These are phyloP conservation scores for Yamadazyma spencermartinsiae DNA, from an alignment of 1,139 yeast species.

Conservation along the genomic window DNA sequence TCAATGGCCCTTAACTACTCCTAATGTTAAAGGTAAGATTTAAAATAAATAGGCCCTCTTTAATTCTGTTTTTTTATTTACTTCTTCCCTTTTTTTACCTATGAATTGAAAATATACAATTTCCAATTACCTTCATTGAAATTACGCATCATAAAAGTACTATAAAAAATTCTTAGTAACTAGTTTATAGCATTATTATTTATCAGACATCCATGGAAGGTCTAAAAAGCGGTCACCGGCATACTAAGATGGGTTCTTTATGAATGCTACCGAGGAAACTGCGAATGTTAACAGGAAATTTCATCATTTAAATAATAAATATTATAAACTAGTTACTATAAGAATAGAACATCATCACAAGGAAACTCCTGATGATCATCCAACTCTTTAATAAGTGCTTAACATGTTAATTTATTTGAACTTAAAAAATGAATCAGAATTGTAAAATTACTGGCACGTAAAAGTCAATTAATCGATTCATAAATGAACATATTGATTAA, in stretches of 20 bases:
- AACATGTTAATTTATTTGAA: conserved; percentile 14
- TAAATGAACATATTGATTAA: conserved; percentile 20
- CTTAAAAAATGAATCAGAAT: conserved; percentile 53
- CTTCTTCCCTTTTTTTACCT: not conserved
- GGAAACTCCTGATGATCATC: not conserved
- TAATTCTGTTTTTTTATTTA: not conserved
- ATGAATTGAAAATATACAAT: conserved; percentile 1
- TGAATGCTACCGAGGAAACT: conserved; percentile 91
- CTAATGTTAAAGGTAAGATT: conserved; percentile 29
- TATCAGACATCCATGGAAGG: conserved; percentile 75
- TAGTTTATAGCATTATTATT: conserved; percentile 7
- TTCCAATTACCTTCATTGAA: not conserved
- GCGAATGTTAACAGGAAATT: conserved; percentile 80
- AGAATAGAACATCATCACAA: conserved; percentile 1
- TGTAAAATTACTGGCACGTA: conserved; percentile 84
- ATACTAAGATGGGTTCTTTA: conserved; percentile 76
- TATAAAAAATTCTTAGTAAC: not conserved
- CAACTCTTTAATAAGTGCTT: conserved; percentile 24
- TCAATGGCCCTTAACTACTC: conserved; percentile 83
- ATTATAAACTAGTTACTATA: not conserved
- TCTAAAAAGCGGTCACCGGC: conserved; percentile 74
- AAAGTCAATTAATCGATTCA: conserved; percentile 47
- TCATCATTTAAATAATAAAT: conserved; percentile 58
- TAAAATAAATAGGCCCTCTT: conserved; percentile 6
- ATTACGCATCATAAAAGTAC: not conserved